A percentile compares a stretch with the other conserved stretches of the same genome.
Evolutionary conservation across 2,329 filamentous ascomycete genomes (phyloP).

Genomic region (Hypoxylon sp.): DNA sequence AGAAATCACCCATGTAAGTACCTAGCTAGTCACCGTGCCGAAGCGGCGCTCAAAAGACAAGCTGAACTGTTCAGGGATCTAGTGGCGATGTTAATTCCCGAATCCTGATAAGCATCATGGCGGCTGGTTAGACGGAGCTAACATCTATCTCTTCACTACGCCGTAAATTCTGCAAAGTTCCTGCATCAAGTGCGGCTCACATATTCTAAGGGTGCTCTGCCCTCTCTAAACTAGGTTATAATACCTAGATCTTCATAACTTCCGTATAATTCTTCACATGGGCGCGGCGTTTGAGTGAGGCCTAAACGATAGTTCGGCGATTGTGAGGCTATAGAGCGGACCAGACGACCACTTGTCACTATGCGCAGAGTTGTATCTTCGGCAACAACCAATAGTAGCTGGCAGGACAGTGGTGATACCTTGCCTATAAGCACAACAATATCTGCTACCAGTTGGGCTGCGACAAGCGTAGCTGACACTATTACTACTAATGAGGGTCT

Average conservation of each 20-base stretch:
- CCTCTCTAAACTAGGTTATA: background rate
- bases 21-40: conserved; percentile 21
- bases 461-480: conserved; percentile 20
- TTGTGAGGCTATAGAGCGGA: conserved; percentile 13
- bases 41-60: conserved; percentile 12
- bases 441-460: conserved; percentile 44
- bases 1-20: conserved; percentile 25
- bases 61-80: conserved; percentile 11
- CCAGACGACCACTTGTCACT: background rate
- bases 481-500: conserved; percentile 37
- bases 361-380: conserved; percentile 34
- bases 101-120: conserved; percentile 22
- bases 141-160: conserved; percentile 19
- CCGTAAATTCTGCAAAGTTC: conserved; percentile 17
- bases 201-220: background rate
- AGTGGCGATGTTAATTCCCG: conserved; percentile 12
- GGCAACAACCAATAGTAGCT: conserved; percentile 21
- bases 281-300: conserved; percentile 3
- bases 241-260: background rate
- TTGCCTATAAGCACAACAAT: conserved; percentile 31
- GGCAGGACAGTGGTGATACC: conserved; percentile 26
- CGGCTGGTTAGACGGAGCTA: conserved; percentile 8
- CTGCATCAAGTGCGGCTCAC: conserved; percentile 7
- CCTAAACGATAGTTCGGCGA: conserved; percentile 7
- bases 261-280: background rate